phyloP scores from a whole-genome alignment of 257 asterid genomes.

The Capsicum baccatum region DNA sequence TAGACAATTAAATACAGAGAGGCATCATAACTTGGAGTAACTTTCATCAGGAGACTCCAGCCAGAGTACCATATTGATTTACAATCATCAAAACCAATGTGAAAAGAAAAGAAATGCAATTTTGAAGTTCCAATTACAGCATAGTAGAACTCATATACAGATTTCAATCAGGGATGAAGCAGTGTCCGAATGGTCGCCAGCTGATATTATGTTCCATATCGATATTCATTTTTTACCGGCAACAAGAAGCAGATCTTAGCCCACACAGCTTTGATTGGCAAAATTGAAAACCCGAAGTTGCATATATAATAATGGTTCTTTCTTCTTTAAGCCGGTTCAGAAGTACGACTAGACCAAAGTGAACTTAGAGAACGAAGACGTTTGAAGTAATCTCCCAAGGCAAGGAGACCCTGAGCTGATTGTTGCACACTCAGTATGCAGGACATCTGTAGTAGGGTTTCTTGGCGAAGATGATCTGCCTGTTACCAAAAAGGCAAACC shows the following conservation, averaged over 20 bases:
- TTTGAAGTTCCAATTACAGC: conserved; percentile 49
- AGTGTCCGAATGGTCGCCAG: conserved; percentile 51
- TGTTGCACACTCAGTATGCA: neutral
- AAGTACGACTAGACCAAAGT: conserved; percentile 36
- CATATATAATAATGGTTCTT: conserved; percentile 12
- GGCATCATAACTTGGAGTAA: conserved; percentile 23
- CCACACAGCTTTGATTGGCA: conserved; percentile 16
- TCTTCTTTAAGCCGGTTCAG: conserved; percentile 45
- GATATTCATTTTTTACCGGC: conserved; percentile 26
- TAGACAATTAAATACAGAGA: conserved; percentile 37
- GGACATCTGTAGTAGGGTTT: conserved; percentile 30
- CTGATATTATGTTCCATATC: conserved; percentile 36
- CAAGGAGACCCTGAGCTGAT: conserved; percentile 30
- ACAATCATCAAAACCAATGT: conserved; percentile 21
- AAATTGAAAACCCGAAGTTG: neutral
- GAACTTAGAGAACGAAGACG: conserved; percentile 52
- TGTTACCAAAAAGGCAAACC: conserved; percentile 21
- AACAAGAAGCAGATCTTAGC: conserved; percentile 31
- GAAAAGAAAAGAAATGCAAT: conserved; percentile 33
- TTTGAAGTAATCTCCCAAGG: conserved; percentile 45
- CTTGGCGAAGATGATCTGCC: conserved; percentile 29
- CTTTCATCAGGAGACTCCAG: neutral
- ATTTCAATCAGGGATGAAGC: conserved; percentile 46
- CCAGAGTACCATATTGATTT: conserved; percentile 30
- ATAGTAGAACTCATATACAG: conserved; percentile 55